phyloP scores from a whole-genome alignment of 257 asterid species.

The Gynochthodes officinalis region DNA sequence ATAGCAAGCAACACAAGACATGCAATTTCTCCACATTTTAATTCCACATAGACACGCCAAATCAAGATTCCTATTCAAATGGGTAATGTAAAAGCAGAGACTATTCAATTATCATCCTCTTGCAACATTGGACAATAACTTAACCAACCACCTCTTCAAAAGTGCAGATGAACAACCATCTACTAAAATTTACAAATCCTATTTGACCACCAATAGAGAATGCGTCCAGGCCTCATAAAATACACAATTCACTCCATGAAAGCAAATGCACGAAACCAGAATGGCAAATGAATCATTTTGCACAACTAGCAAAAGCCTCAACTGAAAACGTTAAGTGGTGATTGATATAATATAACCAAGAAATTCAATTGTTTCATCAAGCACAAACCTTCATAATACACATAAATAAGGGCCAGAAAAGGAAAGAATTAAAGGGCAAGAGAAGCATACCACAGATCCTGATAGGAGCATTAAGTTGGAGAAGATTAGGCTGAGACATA shows the following conservation, averaged over 20 bases:
- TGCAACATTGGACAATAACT: neutral
- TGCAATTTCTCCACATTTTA: neutral
- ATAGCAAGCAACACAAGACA: neutral
- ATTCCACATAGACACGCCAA: neutral
- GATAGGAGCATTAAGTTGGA: conserved; percentile 64
- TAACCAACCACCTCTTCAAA: neutral
- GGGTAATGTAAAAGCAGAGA: neutral
- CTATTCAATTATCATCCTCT: neutral
- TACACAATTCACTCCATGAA: neutral
- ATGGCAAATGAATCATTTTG: neutral
- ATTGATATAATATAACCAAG: neutral
- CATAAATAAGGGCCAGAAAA: too few species aligned
- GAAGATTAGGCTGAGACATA: conserved; percentile 74
- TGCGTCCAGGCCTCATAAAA: neutral
- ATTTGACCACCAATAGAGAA: neutral
- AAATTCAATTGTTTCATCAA: neutral
- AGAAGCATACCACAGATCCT: conserved; percentile 67
- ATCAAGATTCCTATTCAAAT: neutral
- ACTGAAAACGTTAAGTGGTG: neutral
- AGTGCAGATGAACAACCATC: neutral
- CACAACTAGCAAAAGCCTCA: neutral
- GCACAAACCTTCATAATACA: neutral
- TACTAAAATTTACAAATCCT: neutral
- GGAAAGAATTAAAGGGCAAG: neutral
- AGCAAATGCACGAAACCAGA: too few species aligned